Evolutionary conservation across 331 rosid genomes (phyloP), one percentile per base, ranked within the genome.

Genomic region (Rhamnella rubrinervis): DNA sequence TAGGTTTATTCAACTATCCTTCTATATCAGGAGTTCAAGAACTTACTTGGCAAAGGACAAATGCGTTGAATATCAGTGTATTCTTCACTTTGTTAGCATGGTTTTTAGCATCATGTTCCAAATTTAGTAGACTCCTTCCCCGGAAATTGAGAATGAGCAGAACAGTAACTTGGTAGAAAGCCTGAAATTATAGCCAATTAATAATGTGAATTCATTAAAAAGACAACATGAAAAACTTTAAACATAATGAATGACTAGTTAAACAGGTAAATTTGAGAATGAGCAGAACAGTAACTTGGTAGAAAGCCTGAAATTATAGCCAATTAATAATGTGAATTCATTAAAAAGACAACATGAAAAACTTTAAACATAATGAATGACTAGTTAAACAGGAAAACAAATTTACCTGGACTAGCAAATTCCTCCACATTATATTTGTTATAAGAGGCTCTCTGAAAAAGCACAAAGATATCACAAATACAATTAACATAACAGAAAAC

Each of bases 21-120:
- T 20, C 52, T 49, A 68, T 25, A n/a, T 56, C 38, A 51, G 52
- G 28, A 12, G 21, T 72, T 38, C 51, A 80, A 55, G 14, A 59
- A 77, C 92, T 80, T 85, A 93, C 98, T 81, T 88, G 98, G 61
- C 95, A 93, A 55, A 91, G 89, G 77, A 93, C 98, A 78, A 93
- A 93, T 15, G 98, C 71, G 75, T 93, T 93, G 82, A 93, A 93
- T 82, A 90, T 90, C 81, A 93, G 52, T 3, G 95, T 85, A 83
- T 93, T 89, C 91, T 88, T 88, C 85, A 85, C 80, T 85, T 75
- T 81, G 69, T 15, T 76, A 62, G 89, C 93, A 56, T 83, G 85
- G 5, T 46, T 65, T 1, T 7, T 8, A 0, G 49, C 0, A 52
- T 81, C 72, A 39, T 65, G 71, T 57, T 73, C 20, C 79, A 93